phyloP scores from a whole-genome alignment of 1,284 basidiomycete genomes.

The Phellopilus nigrolimitatus region DNA sequence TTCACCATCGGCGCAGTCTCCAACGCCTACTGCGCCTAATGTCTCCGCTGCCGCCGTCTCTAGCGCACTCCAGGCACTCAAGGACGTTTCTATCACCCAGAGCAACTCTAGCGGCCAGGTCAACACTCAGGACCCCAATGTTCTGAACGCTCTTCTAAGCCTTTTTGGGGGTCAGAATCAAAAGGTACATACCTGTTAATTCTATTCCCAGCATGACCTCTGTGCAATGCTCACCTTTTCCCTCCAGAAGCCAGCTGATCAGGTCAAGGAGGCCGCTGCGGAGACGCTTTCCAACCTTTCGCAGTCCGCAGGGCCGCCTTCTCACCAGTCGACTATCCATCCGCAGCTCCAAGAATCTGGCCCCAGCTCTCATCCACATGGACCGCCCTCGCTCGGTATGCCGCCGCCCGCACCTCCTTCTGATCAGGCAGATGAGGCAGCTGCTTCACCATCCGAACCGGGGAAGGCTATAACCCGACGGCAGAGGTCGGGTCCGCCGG shows the following conservation, averaged over 20 bases:
- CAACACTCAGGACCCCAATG: conserved; percentile 5
- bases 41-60: conserved; percentile 10
- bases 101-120: not conserved
- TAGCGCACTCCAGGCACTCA: conserved; percentile 12
- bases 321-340: conserved; percentile 19
- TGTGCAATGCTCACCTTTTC: not conserved
- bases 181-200: not conserved
- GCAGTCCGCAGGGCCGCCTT: conserved; percentile 34
- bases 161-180: conserved; percentile 9
- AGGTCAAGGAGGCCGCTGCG: conserved; percentile 55
- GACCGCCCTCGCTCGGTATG: conserved; percentile 16
- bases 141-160: conserved; percentile 8
- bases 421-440: not conserved
- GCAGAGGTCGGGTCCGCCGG: conserved; percentile 9
- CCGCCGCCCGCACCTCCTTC: not conserved
- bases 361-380: conserved; percentile 20
- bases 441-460: not conserved
- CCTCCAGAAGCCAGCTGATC: conserved; percentile 30
- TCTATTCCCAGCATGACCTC: not conserved
- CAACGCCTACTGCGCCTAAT: not conserved
- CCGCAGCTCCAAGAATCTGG: conserved; percentile 20
- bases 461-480: not conserved
- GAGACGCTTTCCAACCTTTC: conserved; percentile 59
- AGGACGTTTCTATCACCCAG: conserved; percentile 9
- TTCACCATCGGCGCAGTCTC: not conserved